Evolutionary conservation across 2,329 filamentous ascomycete genomes (phyloP), one percentile per base, ranked within the genome.

Genomic region (Lasiodiplodia gonubiensis): DNA sequence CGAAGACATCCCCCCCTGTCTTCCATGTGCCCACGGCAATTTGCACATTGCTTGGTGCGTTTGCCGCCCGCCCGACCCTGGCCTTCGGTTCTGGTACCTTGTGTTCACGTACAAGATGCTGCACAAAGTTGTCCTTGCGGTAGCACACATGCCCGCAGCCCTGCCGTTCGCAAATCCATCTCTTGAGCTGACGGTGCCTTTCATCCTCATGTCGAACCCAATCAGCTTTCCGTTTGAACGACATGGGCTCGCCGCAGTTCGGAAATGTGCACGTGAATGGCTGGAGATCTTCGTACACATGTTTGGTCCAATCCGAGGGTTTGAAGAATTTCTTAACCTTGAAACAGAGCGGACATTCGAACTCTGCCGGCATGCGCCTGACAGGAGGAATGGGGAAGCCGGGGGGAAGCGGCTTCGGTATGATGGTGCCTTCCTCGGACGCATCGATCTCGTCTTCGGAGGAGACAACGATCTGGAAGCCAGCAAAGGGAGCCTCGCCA

Each of bases 131-230:
- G 77, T 97, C 92, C 69, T 94, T 92, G 35, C 94, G 89, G 77
- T 90, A 96, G 81, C 93, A 97, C 3, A 85, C 87, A 76, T 97
- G 94, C 10, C 83, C 85, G 78, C 94, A 97, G 70, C 94, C 93
- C 4, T 89, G 86, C 23, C 93, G 86, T 69, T 92, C 89, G 75
- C 94, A 97, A 6, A 86, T 89, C 93, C 93, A 97, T 89, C 92
- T 95, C 74, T 97, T 93, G 2, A 97, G 82, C 70, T 96, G 92
- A 27, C 94, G 88, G 76, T 97, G 94, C 30, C 91, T 89, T 79
- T 97, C 94, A 72, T 94, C 97, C 76, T 97, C 94, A 74, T 97
- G 94, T 35, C 94, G 88, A 25, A 97, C 93, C 94, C 94, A 97
- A 76, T 97, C 94, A 16, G 94, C 94, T 79, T 97, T 97, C 57